These are phyloP conservation scores for Clausena lansium DNA, from an alignment of 345 rosid species.

Conservation along the genomic window DNA sequence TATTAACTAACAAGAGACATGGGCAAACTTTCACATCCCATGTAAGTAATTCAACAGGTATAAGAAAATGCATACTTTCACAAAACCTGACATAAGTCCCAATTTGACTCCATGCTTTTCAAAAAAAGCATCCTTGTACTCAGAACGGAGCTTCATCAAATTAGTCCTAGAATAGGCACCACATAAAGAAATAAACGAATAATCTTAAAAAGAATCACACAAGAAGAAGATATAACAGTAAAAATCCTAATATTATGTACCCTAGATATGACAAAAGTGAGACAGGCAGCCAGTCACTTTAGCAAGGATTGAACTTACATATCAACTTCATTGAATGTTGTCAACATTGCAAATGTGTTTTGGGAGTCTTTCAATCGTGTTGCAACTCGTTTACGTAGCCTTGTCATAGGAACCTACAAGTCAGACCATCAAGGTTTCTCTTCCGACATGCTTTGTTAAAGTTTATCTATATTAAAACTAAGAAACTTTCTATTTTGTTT, in stretches of 20 bases:
- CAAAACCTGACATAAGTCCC: constrained; percentile 98
- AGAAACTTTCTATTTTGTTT: not conserved
- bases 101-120: constrained; percentile 98
- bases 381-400: constrained; percentile 95
- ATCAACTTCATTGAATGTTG: constrained; percentile 99
- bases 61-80: constrained; percentile 51
- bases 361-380: constrained; percentile 95
- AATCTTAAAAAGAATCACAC: not conserved
- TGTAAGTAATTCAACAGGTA: not conserved
- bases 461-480: not conserved
- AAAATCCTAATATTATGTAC: not conserved
- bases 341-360: constrained; percentile 91
- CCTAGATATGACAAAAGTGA: not conserved
- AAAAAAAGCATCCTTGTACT: constrained; percentile 90
- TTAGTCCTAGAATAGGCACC: constrained; percentile 65
- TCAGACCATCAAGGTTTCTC: constrained; percentile 16
- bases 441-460: constrained; percentile 4
- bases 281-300: not conserved
- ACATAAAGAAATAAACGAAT: constrained; percentile 5
- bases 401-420: constrained; percentile 93
- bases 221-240: not conserved
- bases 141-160: constrained; percentile 96
- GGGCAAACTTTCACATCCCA: not conserved
- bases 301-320: constrained; percentile 48
- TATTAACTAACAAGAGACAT: not conserved